phyloP scores from a whole-genome alignment of 805 yeast genomes.

The Saccharomycopsis lassenensis region DNA sequence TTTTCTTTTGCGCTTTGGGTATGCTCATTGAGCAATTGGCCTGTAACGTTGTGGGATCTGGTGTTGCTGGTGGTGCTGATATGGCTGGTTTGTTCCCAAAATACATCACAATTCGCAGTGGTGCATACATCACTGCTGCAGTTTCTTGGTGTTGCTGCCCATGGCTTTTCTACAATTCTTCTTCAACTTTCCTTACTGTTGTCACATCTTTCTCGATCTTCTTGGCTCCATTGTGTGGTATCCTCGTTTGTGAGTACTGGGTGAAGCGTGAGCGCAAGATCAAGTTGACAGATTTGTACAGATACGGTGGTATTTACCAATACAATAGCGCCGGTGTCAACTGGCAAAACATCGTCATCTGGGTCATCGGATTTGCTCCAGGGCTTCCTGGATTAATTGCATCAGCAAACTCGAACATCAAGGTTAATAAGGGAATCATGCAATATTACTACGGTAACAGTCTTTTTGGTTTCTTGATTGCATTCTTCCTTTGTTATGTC shows the following conservation, averaged over 20 bases:
- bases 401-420: slow-evolving; percentile 25
- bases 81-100: slow-evolving; percentile 30
- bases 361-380: slow-evolving; percentile 33
- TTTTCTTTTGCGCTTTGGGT: slow-evolving; percentile 26
- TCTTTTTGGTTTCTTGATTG: slow-evolving; percentile 31
- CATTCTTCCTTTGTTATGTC: slow-evolving; percentile 29
- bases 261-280: slow-evolving; percentile 28
- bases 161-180: slow-evolving; percentile 29
- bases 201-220: slow-evolving; percentile 29
- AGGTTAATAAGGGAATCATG: slow-evolving; percentile 26
- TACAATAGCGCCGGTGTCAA: slow-evolving; percentile 32
- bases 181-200: slow-evolving; percentile 27
- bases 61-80: slow-evolving; percentile 30
- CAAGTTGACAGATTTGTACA: slow-evolving; percentile 32
- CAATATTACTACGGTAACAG: slow-evolving; percentile 35
- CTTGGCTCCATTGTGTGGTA: slow-evolving; percentile 30
- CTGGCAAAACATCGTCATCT: slow-evolving; percentile 30
- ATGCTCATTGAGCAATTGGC: slow-evolving; percentile 25
- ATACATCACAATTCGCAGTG: slow-evolving; percentile 33
- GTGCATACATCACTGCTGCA: slow-evolving; percentile 32
- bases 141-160: slow-evolving; percentile 30
- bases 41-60: slow-evolving; percentile 27
- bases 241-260: slow-evolving; percentile 30
- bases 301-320: slow-evolving; percentile 30
- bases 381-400: slow-evolving; percentile 39